Evolutionary conservation across 768 basidiomycete genomes (phyloP), one percentile per base, ranked within the genome.

Genomic region (Tephrocybe sp.): DNA sequence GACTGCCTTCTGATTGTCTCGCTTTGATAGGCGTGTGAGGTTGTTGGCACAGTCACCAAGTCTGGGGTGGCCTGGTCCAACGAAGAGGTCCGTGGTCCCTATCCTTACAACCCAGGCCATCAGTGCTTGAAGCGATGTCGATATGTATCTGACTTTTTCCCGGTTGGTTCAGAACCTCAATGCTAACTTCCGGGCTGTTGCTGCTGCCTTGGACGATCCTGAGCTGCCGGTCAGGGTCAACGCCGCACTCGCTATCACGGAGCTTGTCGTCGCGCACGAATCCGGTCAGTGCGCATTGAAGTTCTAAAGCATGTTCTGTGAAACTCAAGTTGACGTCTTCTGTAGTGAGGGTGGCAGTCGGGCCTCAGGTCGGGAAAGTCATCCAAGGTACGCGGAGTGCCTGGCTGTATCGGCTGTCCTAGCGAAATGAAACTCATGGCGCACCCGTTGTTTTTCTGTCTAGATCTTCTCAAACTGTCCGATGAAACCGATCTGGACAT

Each of bases 401-500:
- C 18, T 26, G 44, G 26, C n/a, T 42, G 11, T 45, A 33, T 36
- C 23, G 20, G 30, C 7, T 2, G 3, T 8, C 14, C 26, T 30
- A 17, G 34, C 15, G 24, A 32, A n/a, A n/a, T n/a, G n/a, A n/a
- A n/a, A 7, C 34, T 49, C 28, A 18, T 8, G 26, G 26, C 11
- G 3, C n/a, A 45, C 42, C 20, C 25, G 6, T 47, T 12, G 38
- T 48, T 37, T 30, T 30, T 30, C n/a, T n/a, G n/a, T 30, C 28
- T 54, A 90, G 90, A 89, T 64, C 73, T 94, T n/a, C 78, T 94
- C 59, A 91, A 90, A 65, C 76, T 96, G 38, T 84, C 89, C n/a
- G 89, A 93, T 64, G 90, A 94, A 68, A 92, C 90, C 39, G 93
- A 95, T 65, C 72, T 96, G 38, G 92, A 95, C 64, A 78, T 90